Evolutionary conservation across 371 early-diverging fungal genomes (phyloP), one percentile per base, ranked within the genome.

Genomic region (Rhizopus microsporus): DNA sequence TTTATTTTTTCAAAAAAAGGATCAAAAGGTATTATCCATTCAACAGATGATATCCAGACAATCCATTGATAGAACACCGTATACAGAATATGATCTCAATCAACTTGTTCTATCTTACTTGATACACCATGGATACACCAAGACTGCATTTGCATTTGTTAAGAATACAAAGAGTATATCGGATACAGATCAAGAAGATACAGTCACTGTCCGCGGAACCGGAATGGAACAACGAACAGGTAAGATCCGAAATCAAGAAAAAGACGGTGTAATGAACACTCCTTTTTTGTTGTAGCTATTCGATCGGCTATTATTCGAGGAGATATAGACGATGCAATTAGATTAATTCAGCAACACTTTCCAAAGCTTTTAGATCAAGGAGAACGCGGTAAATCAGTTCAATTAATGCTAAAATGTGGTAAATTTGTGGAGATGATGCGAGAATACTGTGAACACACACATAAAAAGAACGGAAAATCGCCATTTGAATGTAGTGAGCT

Each of bases 401-500:
- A 51, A 13, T 91, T 96, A 59, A 82, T 84, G 54, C 82, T 97
- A 23, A 76, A 85, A 34, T 94, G 96, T 62, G 88, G 86, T 34
- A 87, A 90, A 64, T 95, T 95, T 69, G 70, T 95, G 17, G 95
- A 95, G 75, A 85, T 93, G 78, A 87, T 93, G 59, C 67, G 80
- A 1, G 57, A 69, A 32, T 42, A 42, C n/a, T 23, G 23, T 23
- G 54, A 60, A 32, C 17, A 52, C n/a, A 58, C 77, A 88, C 16
- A 86, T 88, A 15, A 82, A 81, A 47, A 9, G 37, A 9, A 88
- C 90, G 0, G 65, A 10, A 23, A 23, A 23, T 23, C 23, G 35
- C 4, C 30, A 32, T 43, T 29, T 29, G 45, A 23, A 23, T 23
- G 38, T 16, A 32, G 7, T 47, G 13, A 47, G 15, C 3, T 13